Conservation (phyloP, 331 rosid species). For the Acacia pycnantha region DNA sequence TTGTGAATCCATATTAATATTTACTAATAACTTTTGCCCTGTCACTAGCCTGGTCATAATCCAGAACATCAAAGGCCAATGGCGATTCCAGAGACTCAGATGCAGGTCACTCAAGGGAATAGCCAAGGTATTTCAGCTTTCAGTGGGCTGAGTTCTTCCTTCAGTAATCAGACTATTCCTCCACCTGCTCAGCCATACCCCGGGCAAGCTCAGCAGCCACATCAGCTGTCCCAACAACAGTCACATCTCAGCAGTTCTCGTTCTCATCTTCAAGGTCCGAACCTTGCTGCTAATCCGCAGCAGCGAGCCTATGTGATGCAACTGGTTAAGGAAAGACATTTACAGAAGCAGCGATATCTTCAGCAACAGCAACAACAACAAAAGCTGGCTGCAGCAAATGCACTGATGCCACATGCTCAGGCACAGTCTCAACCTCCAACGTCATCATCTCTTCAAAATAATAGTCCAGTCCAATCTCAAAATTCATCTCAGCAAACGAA, state of each 20-base stretch:
- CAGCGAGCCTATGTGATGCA: slow-evolving; percentile 66
- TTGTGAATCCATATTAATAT: background rate
- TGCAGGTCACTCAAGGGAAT: slow-evolving; percentile 64
- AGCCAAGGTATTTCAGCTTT: slow-evolving; percentile 53
- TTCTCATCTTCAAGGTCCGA: slow-evolving; percentile 70
- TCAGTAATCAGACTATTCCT: slow-evolving; percentile 60
- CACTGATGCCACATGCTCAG: slow-evolving; percentile 57
- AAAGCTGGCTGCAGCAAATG: slow-evolving; percentile 61
- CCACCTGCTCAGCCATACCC: slow-evolving; percentile 55
- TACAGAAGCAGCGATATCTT: slow-evolving; percentile 60
- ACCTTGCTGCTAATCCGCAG: slow-evolving; percentile 50
- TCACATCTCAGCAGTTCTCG: slow-evolving; percentile 57
- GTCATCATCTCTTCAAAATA: slow-evolving; percentile 56
- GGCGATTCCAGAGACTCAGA: slow-evolving; percentile 71
- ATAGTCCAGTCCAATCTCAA: slow-evolving; percentile 61
- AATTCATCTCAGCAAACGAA: slow-evolving; percentile 56
- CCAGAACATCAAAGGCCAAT: slow-evolving; percentile 76
- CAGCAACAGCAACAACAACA: slow-evolving; percentile 71
- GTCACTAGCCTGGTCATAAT: slow-evolving; percentile 69
- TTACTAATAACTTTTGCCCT: background rate
- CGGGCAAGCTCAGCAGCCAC: slow-evolving; percentile 67
- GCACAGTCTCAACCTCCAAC: slow-evolving; percentile 61
- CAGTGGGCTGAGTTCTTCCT: slow-evolving; percentile 63
- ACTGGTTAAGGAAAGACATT: slow-evolving; percentile 58
- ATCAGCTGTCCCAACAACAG: slow-evolving; percentile 67